Evolutionary conservation across 2,329 filamentous ascomycete species (phyloP).

Genomic region (Tolypocladium tundrense): DNA sequence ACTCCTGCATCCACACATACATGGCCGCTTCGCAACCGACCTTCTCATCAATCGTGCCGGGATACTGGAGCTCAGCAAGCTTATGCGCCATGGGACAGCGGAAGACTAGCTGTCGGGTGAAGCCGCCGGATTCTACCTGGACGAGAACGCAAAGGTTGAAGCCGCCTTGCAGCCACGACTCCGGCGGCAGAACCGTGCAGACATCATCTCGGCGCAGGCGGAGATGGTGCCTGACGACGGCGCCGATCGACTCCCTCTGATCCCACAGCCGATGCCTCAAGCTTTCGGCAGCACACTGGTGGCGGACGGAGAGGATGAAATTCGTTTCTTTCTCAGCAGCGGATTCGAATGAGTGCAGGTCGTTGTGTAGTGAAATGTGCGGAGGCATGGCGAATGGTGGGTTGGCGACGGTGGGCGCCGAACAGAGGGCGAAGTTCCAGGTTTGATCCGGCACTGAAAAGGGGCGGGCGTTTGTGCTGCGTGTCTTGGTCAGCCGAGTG

Average conservation of each 20-base stretch:
- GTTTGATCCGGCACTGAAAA: too few species aligned
- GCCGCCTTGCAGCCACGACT: constrained; percentile 9
- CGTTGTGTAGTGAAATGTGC: background rate
- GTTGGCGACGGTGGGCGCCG: too few species aligned
- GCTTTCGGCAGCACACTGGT: constrained; percentile 3
- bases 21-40: constrained; percentile 19
- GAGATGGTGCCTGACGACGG: constrained; percentile 8
- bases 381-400: background rate
- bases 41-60: constrained; percentile 22
- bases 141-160: constrained; percentile 11
- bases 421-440: too few species aligned
- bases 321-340: constrained; percentile 4
- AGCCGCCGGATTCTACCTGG: constrained; percentile 1
- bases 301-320: constrained; percentile 3
- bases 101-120: constrained; percentile 3
- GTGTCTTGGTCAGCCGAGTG: too few species aligned
- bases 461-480: too few species aligned
- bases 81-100: constrained; percentile 10
- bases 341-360: constrained; percentile 3
- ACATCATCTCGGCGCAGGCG: constrained; percentile 3
- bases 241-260: constrained; percentile 5
- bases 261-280: constrained; percentile 6
- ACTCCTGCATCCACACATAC: constrained; percentile 21
- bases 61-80: constrained; percentile 7
- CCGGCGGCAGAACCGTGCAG: constrained; percentile 6